phyloP scores from a whole-genome alignment of 2,329 filamentous ascomycete genomes.

The Polytolypa hystricis region DNA sequence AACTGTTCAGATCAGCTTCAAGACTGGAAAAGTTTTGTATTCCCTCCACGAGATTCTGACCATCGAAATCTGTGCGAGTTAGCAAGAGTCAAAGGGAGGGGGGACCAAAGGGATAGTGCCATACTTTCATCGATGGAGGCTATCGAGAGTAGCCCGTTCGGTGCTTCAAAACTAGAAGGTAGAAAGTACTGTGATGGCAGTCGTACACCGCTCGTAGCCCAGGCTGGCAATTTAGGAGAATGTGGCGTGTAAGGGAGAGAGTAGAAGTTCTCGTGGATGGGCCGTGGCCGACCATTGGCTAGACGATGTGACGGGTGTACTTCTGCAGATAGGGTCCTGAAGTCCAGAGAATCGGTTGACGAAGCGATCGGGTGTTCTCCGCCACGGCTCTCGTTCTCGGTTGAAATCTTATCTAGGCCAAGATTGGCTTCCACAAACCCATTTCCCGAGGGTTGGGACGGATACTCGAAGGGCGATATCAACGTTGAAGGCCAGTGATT shows the following conservation, averaged over 20 bases:
- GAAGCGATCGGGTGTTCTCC: neutral
- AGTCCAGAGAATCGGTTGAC: neutral
- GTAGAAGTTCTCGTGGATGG: conserved; percentile 1
- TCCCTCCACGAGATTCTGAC: conserved; percentile 1
- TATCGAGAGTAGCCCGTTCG: conserved; percentile 3
- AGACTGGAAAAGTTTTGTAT: neutral
- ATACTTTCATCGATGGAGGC: conserved; percentile 4
- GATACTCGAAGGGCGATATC: conserved; percentile 1
- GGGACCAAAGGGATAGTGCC: neutral
- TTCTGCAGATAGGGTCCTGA: neutral
- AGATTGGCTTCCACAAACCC: neutral
- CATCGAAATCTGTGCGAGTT: conserved; percentile 1
- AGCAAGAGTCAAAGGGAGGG: neutral
- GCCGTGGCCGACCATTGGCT: neutral
- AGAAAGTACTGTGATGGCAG: conserved; percentile 7
- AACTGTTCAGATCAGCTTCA: neutral
- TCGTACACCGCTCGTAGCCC: conserved; percentile 5
- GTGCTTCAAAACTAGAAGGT: conserved; percentile 4
- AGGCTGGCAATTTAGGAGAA: conserved; percentile 5
- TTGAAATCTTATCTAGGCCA: neutral
- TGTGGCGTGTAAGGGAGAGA: conserved; percentile 2
- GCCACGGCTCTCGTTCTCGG: neutral
- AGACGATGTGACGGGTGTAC: neutral
- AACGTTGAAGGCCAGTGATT: conserved; percentile 1
- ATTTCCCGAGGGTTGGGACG: neutral